Conservation (phyloP, 495 filamentous ascomycete genomes). For the Diplogelasinospora grovesii region DNA sequence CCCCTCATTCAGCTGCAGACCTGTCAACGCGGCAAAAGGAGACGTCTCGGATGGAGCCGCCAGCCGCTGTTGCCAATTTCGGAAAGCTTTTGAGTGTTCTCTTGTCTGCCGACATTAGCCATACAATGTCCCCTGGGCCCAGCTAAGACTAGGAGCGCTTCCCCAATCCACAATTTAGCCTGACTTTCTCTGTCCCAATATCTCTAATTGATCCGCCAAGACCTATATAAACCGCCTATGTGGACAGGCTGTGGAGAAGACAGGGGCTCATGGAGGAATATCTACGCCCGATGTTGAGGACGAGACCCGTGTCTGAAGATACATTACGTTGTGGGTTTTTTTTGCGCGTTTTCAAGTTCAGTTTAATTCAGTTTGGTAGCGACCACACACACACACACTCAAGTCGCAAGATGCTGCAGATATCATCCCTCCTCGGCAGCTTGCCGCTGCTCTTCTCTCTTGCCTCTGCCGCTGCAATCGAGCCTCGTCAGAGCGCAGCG, state of each 20-base stretch:
- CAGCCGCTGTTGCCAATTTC: constrained; percentile 3
- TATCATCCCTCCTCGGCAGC: constrained; percentile 13
- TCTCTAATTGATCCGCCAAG: constrained; percentile 10
- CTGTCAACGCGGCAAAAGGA: no score
- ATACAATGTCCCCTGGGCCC: not conserved
- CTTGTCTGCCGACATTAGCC: constrained; percentile 6
- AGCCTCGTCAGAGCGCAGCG: constrained; percentile 21
- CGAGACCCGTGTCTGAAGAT: not conserved
- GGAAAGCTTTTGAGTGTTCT: constrained; percentile 2
- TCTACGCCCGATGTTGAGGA: not conserved
- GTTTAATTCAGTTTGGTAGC: not conserved
- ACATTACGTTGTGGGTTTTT: not conserved
- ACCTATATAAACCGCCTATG: constrained; percentile 7
- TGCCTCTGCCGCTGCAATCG: constrained; percentile 16
- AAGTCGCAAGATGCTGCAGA: constrained; percentile 17
- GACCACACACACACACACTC: not conserved
- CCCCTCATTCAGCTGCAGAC: no score
- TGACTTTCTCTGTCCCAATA: constrained; percentile 9
- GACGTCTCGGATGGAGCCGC: constrained; percentile 2
- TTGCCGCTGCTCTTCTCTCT: constrained; percentile 17
- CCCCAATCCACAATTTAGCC: constrained; percentile 11
- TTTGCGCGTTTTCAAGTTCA: not conserved
- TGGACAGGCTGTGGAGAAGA: constrained; percentile 3
- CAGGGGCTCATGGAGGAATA: no score
- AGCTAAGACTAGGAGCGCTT: not conserved